phyloP scores from a whole-genome alignment of 2,329 filamentous ascomycete genomes.

The Fusarium agapanthi region DNA sequence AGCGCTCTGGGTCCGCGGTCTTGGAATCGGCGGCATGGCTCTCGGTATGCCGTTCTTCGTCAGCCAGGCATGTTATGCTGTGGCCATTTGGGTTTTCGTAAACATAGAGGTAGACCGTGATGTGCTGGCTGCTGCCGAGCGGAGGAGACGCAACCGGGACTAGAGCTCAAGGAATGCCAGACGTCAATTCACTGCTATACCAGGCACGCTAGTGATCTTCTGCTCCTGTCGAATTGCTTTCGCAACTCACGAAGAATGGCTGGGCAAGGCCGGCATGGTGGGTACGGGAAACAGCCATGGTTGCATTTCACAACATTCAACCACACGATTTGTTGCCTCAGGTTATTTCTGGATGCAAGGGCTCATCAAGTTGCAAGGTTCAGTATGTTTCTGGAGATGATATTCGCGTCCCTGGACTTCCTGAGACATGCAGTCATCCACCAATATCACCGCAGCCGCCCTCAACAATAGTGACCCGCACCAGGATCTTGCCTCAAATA shows the following conservation, averaged over 20 bases:
- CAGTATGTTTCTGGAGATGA: not conserved
- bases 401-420: not conserved
- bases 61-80: conserved; percentile 33
- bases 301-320: not conserved
- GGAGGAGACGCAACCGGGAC: not conserved
- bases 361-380: not conserved
- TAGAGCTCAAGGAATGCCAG: not conserved
- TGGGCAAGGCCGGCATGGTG: not conserved
- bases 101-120: not conserved
- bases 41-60: conserved; percentile 41
- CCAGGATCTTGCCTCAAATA: not conserved
- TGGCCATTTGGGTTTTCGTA: conserved; percentile 26
- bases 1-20: conserved; percentile 56
- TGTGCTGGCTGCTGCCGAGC: not conserved
- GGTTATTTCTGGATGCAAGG: not conserved
- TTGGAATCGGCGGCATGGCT: conserved; percentile 47
- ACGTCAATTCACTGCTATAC: not conserved
- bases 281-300: not conserved
- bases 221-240: not conserved
- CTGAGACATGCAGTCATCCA: not conserved
- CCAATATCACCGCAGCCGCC: not conserved
- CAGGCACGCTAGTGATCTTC: fast-evolving
- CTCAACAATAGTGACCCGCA: not conserved
- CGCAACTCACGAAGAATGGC: too few species aligned
- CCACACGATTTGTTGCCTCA: not conserved